phyloP scores from a whole-genome alignment of 169 alveolate genomes.

The Prorocentrum cordatum region DNA sequence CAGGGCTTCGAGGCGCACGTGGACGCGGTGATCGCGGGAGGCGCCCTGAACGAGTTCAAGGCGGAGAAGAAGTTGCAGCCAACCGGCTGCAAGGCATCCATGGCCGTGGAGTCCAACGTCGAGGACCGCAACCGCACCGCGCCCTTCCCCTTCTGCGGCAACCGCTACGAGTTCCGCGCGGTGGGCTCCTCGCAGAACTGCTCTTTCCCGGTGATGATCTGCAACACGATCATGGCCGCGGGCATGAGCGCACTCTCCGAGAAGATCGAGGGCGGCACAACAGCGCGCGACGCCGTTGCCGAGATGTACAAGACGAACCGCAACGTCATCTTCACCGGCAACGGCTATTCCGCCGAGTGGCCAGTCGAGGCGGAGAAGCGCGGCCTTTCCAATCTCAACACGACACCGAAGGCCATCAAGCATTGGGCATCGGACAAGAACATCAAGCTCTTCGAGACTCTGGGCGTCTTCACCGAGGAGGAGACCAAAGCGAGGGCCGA shows the following conservation, averaged over 20 bases:
- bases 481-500: slow-evolving; percentile 60
- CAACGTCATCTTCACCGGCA: slow-evolving; percentile 67
- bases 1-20: background rate
- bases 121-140: slow-evolving; percentile 19
- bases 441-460: background rate
- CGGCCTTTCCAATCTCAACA: slow-evolving; percentile 40
- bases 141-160: slow-evolving; percentile 16
- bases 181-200: slow-evolving; percentile 25
- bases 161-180: slow-evolving; percentile 28
- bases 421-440: background rate
- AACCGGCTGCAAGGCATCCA: background rate
- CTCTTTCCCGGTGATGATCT: background rate
- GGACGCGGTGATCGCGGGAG: slow-evolving; percentile 7
- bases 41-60: background rate
- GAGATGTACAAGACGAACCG: background rate
- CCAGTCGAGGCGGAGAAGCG: slow-evolving; percentile 52
- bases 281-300: slow-evolving; percentile 64
- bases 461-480: background rate
- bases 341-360: slow-evolving; percentile 59
- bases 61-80: background rate
- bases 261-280: slow-evolving; percentile 22
- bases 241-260: slow-evolving; percentile 24
- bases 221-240: slow-evolving; percentile 59
- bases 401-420: slow-evolving; percentile 26
- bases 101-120: background rate